Evolutionary conservation across 192 early-diverging fungal species (phyloP), one percentile per base, ranked within the genome.

Genomic region (Glomus cerebriforme): DNA sequence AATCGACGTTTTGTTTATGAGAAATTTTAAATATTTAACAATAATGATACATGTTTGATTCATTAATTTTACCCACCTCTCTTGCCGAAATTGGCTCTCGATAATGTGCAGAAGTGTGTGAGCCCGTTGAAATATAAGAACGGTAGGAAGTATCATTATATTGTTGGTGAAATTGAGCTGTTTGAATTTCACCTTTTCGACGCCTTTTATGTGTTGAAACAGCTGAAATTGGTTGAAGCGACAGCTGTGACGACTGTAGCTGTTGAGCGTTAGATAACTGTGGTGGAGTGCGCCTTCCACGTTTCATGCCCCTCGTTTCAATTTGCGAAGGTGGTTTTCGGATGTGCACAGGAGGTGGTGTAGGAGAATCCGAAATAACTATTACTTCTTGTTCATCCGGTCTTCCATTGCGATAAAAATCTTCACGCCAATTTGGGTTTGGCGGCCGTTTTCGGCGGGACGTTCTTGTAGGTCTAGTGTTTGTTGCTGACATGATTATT

Each of bases 331-430:
- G 76, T 37, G 37, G 65, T 17, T 22, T n/a, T 60, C 27, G 59
- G 43, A 24, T 59, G 47, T 75, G 49, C 49, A 27, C n/a, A 39
- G 45, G 69, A 22, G 75, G 29, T 4, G 81, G 79, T 8, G 81
- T 75, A 12, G 85, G 82, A 22, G 85, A 71, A 79, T 86, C 85
- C 13, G 84, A 81, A 75, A 84, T 86, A 8, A 82, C 79, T 66
- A 84, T 86, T 26, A 86, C 81, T 62, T 85, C 85, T 10, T 66
- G 73, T 17, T 59, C 72, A 69, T 69, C 67, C 7, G 84, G 84
- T 22, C 75, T 59, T 13, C 85, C 85, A 82, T 86, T 86, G 32
- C 77, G 82, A 62, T 84, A 83, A 71, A 84, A 83, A 26, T 84
- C 85, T 64, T 43, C 79, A 29, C 80, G 63, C 85, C 85, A 83